These are phyloP conservation scores for Juglanconis juglandina DNA, from an alignment of 2,329 filamentous ascomycete genomes.

Conservation along the genomic window DNA sequence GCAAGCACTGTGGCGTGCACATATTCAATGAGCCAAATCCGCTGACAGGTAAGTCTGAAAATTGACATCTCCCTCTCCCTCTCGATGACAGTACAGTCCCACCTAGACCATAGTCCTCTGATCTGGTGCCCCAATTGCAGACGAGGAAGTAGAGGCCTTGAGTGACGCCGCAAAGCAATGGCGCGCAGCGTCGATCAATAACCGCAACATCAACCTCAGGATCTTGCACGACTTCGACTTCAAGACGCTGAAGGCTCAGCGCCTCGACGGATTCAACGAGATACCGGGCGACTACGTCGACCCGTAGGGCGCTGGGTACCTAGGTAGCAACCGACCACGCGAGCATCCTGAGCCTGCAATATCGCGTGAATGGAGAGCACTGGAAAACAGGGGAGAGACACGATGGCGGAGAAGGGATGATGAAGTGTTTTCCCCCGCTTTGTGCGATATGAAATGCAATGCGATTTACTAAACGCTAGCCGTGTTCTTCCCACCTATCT, in stretches of 20 bases:
- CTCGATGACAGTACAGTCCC: too few species aligned
- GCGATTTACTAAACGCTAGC: neutral
- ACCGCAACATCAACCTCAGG: constrained; percentile 37
- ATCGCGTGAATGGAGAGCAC: too few species aligned
- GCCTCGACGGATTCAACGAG: constrained; percentile 27
- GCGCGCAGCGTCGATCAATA: constrained; percentile 15
- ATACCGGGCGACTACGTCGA: constrained; percentile 37
- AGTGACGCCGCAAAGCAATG: constrained; percentile 23
- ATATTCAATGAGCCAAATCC: constrained; percentile 32
- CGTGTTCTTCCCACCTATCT: neutral
- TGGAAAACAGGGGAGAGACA: too few species aligned
- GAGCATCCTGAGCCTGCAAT: too few species aligned
- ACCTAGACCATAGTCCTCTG: neutral
- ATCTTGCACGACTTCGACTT: constrained; percentile 37
- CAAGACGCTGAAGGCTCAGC: constrained; percentile 22
- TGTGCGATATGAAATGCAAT: neutral
- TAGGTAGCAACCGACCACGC: neutral
- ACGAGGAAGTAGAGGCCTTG: constrained; percentile 34
- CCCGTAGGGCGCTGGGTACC: constrained; percentile 21
- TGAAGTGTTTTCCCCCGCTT: neutral
- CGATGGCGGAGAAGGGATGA: too few species aligned
- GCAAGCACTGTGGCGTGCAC: constrained; percentile 45
- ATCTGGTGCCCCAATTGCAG: neutral
- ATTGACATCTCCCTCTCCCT: neutral
- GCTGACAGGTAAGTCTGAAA: constrained; percentile 24